Evolutionary conservation across 129 eudicot genomes (phyloP), one percentile per base, ranked within the genome.

Genomic region (Oenanthe sinensis): DNA sequence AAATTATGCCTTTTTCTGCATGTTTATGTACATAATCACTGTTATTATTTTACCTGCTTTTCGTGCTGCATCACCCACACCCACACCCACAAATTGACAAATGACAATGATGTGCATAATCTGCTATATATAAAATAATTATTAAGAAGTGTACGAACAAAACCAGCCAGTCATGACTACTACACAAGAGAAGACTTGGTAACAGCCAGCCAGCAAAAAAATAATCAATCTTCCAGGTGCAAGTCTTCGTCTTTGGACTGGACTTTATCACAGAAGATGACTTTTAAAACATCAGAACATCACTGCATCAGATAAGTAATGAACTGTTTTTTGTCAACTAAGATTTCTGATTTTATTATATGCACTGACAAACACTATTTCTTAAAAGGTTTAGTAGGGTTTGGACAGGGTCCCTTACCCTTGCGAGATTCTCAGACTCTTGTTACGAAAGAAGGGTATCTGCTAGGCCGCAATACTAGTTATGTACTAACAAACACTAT

Each of bases 211-310:
- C 82, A 79, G 46, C 40, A 60, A 13, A 14, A 48, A 17, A 60
- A 14, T 15, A 67, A 75, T 37, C 63, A 60, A 30, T 47, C 78
- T 74, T 79, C 73, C 77, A 50, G 67, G 26, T 78, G 74, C 63
- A 74, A 54, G 77, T 75, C 80, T 42, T 69, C 15, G 33, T 79
- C 77, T 37, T 50, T 67, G 50, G 78, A 69, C 50, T 83, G 40
- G 62, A 74, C 69, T 52, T 77, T 72, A 28, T 54, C 74, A 44
- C 54, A 37, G 22, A 24, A 60, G 15, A 60, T 10, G 33, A 60
- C 68, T 60, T 60, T 3, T n/a, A 60, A 39, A 39, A n/a, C 36
- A 60, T 30, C 68, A 33, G 36, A 33, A 33, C 1, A 33, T n/a
- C n/a, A n/a, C n/a, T n/a, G n/a, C n/a, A n/a, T 58, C 14, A 24